Base-by-base conservation (phyloP, 495 filamentous ascomycete genomes). In the Xylaria nigripes region DNA sequence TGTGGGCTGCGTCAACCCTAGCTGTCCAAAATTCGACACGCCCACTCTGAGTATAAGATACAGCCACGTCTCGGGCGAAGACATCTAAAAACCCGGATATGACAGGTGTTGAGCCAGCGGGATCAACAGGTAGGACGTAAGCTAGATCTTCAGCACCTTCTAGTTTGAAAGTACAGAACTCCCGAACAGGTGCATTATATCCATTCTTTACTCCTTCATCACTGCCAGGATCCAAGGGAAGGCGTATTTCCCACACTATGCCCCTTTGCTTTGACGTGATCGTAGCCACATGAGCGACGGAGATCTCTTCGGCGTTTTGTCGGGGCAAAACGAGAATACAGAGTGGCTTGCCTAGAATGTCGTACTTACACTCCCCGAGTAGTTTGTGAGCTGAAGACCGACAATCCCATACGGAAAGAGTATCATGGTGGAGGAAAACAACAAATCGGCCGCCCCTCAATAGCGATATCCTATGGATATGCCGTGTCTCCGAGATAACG, bases 61-160 rank as follows among this genome's bases (percentile, higher is more conserved):
- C 83, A 9, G 87, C 90, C 45, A 95, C 85, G 59, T 96, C 90
- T 25, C 85, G 82, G 12, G 90, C 87, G 65, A 96, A 96, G 0
- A 86, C 80, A 63, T 95, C 91, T 44, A 96, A 77, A 54, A 89
- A 95, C 5, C 84, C 87, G n/a, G 87, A 87, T 21, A 82, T 77
- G 22, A 83, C 72, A 12, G 82, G 76, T 43, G 80, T 74, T 12
- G 85, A 81, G 22, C 92, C 91, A 9, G 90, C 90, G 12, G 91
- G 89, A 66, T 97, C 92, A 43, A 95, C 90, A 2, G 92, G 89
- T 7, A 95, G 72, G 3, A 96, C 84, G 60, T 92, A 93, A 12
- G 83, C 79, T 18, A 96, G 69, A 52, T 91, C 86, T 51, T 89
- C 86, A 8, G 82, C 75, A 25, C 85, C 69, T 1, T 85, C 82